Evolutionary conservation across 2,329 filamentous ascomycete species (phyloP).

Genomic region (Stemphylium lycopersici): DNA sequence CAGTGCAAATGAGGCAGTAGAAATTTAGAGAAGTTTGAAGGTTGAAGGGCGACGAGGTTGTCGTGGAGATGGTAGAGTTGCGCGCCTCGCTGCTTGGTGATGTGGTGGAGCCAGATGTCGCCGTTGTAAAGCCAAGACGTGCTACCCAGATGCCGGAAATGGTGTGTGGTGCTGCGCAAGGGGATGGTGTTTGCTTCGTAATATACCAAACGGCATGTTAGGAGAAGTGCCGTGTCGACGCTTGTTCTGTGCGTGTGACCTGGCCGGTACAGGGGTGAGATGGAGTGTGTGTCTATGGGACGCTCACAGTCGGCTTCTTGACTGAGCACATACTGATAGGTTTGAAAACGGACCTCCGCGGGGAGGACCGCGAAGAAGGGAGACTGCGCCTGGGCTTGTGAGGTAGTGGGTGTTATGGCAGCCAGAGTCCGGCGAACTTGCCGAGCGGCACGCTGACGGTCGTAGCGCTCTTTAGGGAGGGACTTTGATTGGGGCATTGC

Average conservation of each 20-base stretch:
- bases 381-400: slow-evolving; percentile 26
- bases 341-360: slow-evolving; percentile 30
- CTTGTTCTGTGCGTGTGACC: slow-evolving; percentile 39
- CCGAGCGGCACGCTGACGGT: slow-evolving; percentile 21
- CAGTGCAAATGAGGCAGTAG: slow-evolving; percentile 25
- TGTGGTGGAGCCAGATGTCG: slow-evolving; percentile 23
- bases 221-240: slow-evolving; percentile 40
- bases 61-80: slow-evolving; percentile 33
- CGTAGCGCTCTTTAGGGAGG: slow-evolving; percentile 8
- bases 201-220: slow-evolving; percentile 50
- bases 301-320: slow-evolving; percentile 17
- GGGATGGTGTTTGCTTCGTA: slow-evolving; percentile 48
- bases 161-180: slow-evolving; percentile 36
- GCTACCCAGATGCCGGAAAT: slow-evolving; percentile 14
- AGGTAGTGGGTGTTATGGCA: slow-evolving; percentile 24
- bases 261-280: slow-evolving; percentile 23
- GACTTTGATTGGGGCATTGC: slow-evolving; percentile 8
- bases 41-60: slow-evolving; percentile 8
- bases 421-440: slow-evolving; percentile 23
- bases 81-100: slow-evolving; percentile 26
- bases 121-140: slow-evolving; percentile 18
- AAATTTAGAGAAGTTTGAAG: slow-evolving; percentile 14
- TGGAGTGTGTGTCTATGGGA: slow-evolving; percentile 11
- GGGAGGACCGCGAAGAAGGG: slow-evolving; percentile 31
- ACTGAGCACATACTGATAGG: slow-evolving; percentile 21